A percentile compares a stretch with the other conserved stretches of the same genome.
Conservation (phyloP, 106 monocot genomes). For the Chionographis japonica region DNA sequence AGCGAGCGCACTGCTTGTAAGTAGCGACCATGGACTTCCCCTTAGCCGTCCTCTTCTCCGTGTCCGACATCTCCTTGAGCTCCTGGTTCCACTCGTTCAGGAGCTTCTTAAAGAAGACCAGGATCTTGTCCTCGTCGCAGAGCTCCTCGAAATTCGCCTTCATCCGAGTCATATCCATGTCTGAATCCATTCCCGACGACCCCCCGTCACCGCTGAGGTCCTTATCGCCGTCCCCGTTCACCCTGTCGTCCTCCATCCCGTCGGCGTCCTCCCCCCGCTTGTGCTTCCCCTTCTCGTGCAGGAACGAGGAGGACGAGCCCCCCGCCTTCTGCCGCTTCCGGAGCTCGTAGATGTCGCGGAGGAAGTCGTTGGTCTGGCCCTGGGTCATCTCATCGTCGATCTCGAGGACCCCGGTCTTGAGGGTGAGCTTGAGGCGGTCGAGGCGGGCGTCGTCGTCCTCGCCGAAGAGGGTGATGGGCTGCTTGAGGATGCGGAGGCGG, state of each 20-base stretch:
- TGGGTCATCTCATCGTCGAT: constrained; percentile 91
- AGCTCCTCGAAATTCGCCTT: constrained; percentile 70
- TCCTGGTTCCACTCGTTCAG: constrained; percentile 93
- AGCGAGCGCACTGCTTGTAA: constrained; percentile 92
- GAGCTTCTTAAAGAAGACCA: constrained; percentile 89
- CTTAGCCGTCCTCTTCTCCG: constrained; percentile 77
- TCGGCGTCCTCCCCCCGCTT: constrained; percentile 27
- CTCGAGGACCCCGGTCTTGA: constrained; percentile 83
- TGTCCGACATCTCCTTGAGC: constrained; percentile 73
- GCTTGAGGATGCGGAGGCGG: constrained; percentile 78
- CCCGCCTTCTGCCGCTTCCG: constrained; percentile 87
- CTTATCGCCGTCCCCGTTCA: constrained; percentile 41
- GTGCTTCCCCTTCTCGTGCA: constrained; percentile 14
- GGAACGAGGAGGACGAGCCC: constrained; percentile 5
- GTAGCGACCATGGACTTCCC: constrained; percentile 92
- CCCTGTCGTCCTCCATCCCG: constrained; percentile 35
- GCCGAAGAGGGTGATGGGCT: constrained; percentile 92
- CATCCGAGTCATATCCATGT: constrained; percentile 79
- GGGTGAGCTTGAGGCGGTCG: constrained; percentile 66
- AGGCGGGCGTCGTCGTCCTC: constrained; percentile 89
- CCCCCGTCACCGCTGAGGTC: constrained; percentile 46
- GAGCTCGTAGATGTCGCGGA: constrained; percentile 88
- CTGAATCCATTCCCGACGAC: constrained; percentile 52
- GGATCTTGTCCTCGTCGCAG: constrained; percentile 92
- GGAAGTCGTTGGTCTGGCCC: constrained; percentile 95